Percentiles rank a stretch among this genome's conserved stretches.
Evolutionary conservation across 176 grass and related monocot genomes (phyloP).

Genomic region (Otatea glauca): DNA sequence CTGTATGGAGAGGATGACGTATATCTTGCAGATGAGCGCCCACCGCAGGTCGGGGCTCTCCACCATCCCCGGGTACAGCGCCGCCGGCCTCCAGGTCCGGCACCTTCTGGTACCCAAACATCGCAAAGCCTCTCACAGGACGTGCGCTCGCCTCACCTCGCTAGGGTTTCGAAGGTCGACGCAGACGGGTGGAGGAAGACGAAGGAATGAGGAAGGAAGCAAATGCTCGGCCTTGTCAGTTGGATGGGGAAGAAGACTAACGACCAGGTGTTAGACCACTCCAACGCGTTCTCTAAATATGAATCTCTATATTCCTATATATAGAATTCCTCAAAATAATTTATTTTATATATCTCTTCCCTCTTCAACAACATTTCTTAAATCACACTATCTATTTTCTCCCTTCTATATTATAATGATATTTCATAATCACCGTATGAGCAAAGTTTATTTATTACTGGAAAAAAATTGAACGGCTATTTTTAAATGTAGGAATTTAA

Average conservation of each 20-base stretch:
- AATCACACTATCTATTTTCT: too few species aligned
- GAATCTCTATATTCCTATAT: too few species aligned
- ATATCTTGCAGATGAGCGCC: conserved; percentile 94
- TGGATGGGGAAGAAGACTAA: background rate
- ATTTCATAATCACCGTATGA: too few species aligned
- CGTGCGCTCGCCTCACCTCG: background rate
- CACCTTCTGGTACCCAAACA: conserved; percentile 54
- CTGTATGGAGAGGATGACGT: conserved; percentile 75
- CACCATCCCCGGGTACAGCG: conserved; percentile 76
- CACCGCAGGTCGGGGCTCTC: conserved; percentile 86
- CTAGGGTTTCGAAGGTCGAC: conserved; percentile 35
- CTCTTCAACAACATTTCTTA: too few species aligned
- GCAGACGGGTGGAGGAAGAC: background rate
- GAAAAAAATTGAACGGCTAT: too few species aligned
- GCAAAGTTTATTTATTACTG: too few species aligned
- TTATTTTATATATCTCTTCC: too few species aligned
- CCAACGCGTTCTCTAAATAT: too few species aligned
- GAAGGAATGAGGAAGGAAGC: background rate
- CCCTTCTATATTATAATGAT: too few species aligned
- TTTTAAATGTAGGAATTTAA: too few species aligned
- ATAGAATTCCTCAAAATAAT: too few species aligned
- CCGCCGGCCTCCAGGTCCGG: conserved; percentile 59
- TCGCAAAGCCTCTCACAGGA: background rate
- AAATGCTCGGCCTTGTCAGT: background rate
- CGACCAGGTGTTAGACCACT: background rate